Evolutionary conservation across 768 basidiomycete genomes (phyloP).

Genomic region (Mycena galericulata): DNA sequence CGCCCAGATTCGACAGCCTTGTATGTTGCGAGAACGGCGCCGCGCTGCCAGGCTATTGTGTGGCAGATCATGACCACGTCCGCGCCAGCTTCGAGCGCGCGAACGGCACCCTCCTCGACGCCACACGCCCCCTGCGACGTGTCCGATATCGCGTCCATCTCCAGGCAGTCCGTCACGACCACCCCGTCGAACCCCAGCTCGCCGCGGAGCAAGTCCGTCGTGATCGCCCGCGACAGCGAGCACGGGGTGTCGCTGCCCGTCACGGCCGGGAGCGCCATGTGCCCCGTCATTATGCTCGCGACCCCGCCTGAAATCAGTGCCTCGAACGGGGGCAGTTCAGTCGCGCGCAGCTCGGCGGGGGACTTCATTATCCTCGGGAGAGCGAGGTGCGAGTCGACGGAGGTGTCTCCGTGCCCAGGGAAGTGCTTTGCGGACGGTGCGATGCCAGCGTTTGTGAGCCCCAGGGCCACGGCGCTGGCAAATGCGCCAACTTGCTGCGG

Average conservation of each 20-base stretch:
- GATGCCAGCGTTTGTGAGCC: constrained; percentile 60
- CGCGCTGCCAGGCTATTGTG: constrained; percentile 62
- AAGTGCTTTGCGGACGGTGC: constrained; percentile 79
- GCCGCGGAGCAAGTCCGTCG: constrained; percentile 62
- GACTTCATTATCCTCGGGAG: constrained; percentile 71
- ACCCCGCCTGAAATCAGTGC: constrained; percentile 54
- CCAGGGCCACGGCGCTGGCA: constrained; percentile 59
- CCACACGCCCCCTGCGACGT: constrained; percentile 58
- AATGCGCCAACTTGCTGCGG: constrained; percentile 63
- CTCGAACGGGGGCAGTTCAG: constrained; percentile 72
- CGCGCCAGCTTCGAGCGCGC: constrained; percentile 70
- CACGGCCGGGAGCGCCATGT: constrained; percentile 75
- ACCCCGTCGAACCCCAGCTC: constrained; percentile 68
- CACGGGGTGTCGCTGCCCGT: constrained; percentile 67
- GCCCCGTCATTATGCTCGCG: constrained; percentile 78
- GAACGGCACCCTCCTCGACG: constrained; percentile 64
- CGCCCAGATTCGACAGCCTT: constrained; percentile 59
- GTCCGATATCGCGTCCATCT: constrained; percentile 79
- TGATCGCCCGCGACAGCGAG: constrained; percentile 67
- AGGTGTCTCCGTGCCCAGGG: constrained; percentile 81
- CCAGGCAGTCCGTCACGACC: constrained; percentile 79
- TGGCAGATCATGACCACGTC: constrained; percentile 86
- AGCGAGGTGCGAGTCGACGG: constrained; percentile 76
- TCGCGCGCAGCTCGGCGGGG: constrained; percentile 51
- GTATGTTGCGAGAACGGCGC: constrained; percentile 65